Conservation (phyloP, 2,329 filamentous ascomycete species). For the Penicillium glabrum region DNA sequence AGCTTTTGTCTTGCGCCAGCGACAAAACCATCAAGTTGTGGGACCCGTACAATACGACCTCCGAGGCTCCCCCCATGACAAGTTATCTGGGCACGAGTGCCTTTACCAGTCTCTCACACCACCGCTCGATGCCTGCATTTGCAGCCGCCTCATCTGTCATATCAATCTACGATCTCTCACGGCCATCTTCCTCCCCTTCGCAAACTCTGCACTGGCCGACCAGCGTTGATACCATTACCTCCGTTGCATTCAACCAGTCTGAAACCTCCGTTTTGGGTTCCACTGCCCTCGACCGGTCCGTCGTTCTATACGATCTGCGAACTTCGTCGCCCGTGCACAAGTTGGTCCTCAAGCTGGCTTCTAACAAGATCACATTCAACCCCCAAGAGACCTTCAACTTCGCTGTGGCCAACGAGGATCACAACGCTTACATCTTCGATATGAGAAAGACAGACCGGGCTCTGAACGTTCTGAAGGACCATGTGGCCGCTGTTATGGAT, state of each 20-base stretch:
- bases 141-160: conserved; percentile 74
- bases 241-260: conserved; percentile 86
- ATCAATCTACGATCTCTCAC: conserved; percentile 83
- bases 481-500: conserved; percentile 92
- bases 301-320: conserved; percentile 89
- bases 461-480: conserved; percentile 84
- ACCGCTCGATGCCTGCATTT: conserved; percentile 75
- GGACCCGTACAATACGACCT: conserved; percentile 76
- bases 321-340: conserved; percentile 81
- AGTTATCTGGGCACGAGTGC: conserved; percentile 82
- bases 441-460: conserved; percentile 87
- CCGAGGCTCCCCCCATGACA: conserved; percentile 69
- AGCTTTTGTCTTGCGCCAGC: conserved; percentile 80
- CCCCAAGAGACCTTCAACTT: conserved; percentile 97
- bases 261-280: conserved; percentile 90
- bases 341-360: conserved; percentile 76
- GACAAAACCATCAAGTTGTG: conserved; percentile 89
- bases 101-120: conserved; percentile 81
- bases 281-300: conserved; percentile 77
- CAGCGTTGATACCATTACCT: conserved; percentile 83
- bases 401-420: conserved; percentile 89
- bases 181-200: conserved; percentile 72
- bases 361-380: conserved; percentile 86
- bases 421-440: conserved; percentile 91
- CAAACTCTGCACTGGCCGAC: conserved; percentile 87